Percentiles rank a stretch among this genome's conserved stretches.
These are phyloP conservation scores for Pseudoneurospora amorphoporcata DNA, from an alignment of 495 filamentous ascomycete species.

Conservation along the genomic window DNA sequence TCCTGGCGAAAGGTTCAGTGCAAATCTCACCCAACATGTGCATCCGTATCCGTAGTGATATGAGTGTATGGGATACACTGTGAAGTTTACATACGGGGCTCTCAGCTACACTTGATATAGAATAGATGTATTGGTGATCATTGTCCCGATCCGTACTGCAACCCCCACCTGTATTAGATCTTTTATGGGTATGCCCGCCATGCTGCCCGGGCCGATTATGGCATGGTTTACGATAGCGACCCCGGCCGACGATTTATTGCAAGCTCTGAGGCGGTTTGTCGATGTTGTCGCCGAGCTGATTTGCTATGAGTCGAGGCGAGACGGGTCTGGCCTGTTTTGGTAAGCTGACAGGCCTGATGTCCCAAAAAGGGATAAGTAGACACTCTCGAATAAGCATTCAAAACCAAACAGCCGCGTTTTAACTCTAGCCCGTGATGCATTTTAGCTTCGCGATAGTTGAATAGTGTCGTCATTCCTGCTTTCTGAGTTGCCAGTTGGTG, in stretches of 20 bases:
- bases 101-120: neutral
- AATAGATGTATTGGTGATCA: neutral
- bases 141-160: neutral
- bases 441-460: neutral
- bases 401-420: neutral
- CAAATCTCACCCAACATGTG: neutral
- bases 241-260: neutral
- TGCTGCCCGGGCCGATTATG: neutral
- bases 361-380: neutral
- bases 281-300: neutral
- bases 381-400: neutral
- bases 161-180: neutral
- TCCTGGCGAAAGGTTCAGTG: neutral
- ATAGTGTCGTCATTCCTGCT: neutral
- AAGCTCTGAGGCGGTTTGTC: neutral
- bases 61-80: neutral
- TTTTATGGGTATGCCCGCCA: neutral
- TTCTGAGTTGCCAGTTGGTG: neutral
- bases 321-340: neutral
- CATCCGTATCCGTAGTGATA: neutral
- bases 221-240: neutral
- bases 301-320: neutral
- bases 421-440: neutral
- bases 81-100: neutral
- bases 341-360: neutral